Evolutionary conservation across 306 rosid genomes (phyloP).

Genomic region (Delonix regia): DNA sequence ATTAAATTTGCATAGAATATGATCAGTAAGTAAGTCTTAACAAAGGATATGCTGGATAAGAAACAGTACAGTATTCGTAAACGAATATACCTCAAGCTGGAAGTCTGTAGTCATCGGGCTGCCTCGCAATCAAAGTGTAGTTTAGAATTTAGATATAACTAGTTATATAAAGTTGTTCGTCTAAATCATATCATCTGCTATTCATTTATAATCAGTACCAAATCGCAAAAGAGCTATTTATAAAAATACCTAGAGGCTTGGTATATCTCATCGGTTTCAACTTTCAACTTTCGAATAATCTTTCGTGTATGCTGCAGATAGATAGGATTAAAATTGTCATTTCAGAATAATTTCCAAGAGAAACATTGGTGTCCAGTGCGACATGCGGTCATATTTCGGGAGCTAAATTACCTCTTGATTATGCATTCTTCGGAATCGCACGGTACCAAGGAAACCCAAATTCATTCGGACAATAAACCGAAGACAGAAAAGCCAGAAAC

Average conservation of each 20-base stretch:
- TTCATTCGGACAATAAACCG: background rate
- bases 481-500: conserved; percentile 8
- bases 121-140: conserved; percentile 26
- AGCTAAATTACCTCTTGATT: conserved; percentile 59
- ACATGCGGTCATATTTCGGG: background rate
- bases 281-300: conserved; percentile 45
- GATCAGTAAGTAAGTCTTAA: background rate
- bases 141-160: conserved; percentile 26
- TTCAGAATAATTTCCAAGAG: conserved; percentile 2
- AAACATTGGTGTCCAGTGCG: conserved; percentile 6
- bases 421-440: conserved; percentile 44
- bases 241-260: conserved; percentile 49
- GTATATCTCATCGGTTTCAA: conserved; percentile 41
- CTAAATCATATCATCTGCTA: background rate
- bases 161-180: background rate
- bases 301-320: conserved; percentile 49
- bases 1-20: background rate
- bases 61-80: background rate
- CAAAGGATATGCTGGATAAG: background rate
- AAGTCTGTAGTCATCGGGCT: conserved; percentile 46
- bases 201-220: background rate
- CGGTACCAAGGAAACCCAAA: background rate
- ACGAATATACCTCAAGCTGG: conserved; percentile 61
- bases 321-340: conserved; percentile 3
- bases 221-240: background rate